These are phyloP conservation scores for Phaseolus coccineus DNA, from an alignment of 331 rosid genomes.

Conservation along the genomic window DNA sequence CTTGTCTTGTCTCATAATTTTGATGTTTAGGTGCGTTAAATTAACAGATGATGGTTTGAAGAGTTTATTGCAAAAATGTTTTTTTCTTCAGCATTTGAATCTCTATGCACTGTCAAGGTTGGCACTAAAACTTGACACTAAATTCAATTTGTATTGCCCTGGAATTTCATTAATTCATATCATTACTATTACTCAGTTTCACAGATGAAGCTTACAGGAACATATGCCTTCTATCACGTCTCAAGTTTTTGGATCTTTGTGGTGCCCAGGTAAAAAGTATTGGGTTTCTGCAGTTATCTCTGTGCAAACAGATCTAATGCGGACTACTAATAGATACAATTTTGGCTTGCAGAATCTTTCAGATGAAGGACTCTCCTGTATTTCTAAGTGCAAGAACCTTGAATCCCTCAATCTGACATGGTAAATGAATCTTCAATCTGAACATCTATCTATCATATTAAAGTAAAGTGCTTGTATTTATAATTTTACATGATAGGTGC, in stretches of 20 bases:
- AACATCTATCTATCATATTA: slow-evolving; percentile 18
- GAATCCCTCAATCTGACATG: slow-evolving; percentile 81
- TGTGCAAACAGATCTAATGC: slow-evolving; percentile 24
- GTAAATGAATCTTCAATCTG: slow-evolving; percentile 54
- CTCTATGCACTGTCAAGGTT: slow-evolving; percentile 88
- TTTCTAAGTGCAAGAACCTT: slow-evolving; percentile 71
- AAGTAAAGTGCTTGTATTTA: slow-evolving; percentile 34
- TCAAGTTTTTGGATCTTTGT: slow-evolving; percentile 75
- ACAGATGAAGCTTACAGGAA: slow-evolving; percentile 74
- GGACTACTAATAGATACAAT: slow-evolving; percentile 30
- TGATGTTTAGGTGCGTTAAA: slow-evolving; percentile 71
- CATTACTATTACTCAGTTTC: slow-evolving; percentile 60
- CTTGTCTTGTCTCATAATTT: slow-evolving; percentile 36
- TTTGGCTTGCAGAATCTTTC: slow-evolving; percentile 69
- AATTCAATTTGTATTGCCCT: slow-evolving; percentile 27
- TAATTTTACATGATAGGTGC: slow-evolving; percentile 65
- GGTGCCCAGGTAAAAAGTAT: slow-evolving; percentile 82
- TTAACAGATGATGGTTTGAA: slow-evolving; percentile 74
- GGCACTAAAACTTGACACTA: slow-evolving; percentile 28
- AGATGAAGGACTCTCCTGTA: slow-evolving; percentile 70
- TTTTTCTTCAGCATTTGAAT: slow-evolving; percentile 71
- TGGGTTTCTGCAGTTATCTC: slow-evolving; percentile 19
- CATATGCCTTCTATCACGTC: slow-evolving; percentile 60
- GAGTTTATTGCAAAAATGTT: slow-evolving; percentile 62
- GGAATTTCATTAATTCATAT: slow-evolving; percentile 35